Percentiles rank a stretch among this genome's conserved stretches.
Evolutionary conservation across 805 yeast genomes (phyloP).

Genomic region (Candida coquimbonensis): DNA sequence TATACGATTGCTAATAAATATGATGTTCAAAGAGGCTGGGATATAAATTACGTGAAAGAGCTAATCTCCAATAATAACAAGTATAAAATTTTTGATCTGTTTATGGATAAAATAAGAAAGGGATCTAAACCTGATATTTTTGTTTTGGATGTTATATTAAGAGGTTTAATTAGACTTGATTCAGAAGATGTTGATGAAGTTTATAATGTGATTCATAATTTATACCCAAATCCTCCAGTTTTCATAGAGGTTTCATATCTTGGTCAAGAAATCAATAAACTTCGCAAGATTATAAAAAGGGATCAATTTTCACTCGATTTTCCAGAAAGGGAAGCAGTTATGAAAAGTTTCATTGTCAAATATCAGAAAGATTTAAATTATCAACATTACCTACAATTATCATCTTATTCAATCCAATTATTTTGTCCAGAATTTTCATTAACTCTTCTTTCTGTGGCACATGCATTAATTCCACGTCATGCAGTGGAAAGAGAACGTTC

Average conservation of each 20-base stretch:
- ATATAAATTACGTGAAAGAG: not conserved
- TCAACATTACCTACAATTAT: slow-evolving; percentile 8
- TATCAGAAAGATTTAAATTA: slow-evolving; percentile 1
- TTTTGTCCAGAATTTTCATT: slow-evolving; percentile 4
- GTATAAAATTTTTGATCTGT: not conserved
- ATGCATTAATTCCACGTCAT: not conserved
- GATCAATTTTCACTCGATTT: too few species aligned
- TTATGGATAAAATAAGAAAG: slow-evolving; percentile 9
- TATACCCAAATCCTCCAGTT: not conserved
- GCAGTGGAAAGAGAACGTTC: not conserved
- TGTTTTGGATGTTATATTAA: slow-evolving; percentile 7
- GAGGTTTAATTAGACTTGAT: slow-evolving; percentile 5
- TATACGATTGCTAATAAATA: not conserved
- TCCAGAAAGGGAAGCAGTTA: not conserved
- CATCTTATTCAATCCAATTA: slow-evolving; percentile 6
- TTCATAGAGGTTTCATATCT: not conserved
- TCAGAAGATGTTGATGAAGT: slow-evolving; percentile 10
- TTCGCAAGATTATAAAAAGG: not conserved
- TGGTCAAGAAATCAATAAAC: not conserved
- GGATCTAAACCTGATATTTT: slow-evolving; percentile 15
- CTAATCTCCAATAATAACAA: not conserved
- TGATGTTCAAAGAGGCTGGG: not conserved
- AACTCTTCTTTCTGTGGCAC: slow-evolving; percentile 9
- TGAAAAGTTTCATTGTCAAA: slow-evolving; percentile 4
- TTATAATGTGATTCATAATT: slow-evolving; percentile 12